Base-by-base conservation (phyloP, 495 filamentous ascomycete species). In the Talaromyces trachyspermus region DNA sequence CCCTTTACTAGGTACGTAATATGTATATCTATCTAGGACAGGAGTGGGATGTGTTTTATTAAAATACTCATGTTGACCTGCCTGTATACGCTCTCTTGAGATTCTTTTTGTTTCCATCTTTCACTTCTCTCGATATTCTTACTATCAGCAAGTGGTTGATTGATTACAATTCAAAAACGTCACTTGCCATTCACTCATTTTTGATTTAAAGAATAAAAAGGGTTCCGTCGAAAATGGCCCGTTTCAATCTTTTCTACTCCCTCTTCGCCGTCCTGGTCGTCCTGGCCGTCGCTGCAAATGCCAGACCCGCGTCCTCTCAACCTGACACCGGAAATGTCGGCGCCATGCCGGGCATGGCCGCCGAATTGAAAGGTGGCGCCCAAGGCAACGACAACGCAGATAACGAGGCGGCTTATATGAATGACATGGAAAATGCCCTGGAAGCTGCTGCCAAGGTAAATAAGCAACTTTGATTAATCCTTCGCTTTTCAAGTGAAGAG, bases 191-290 rank as follows among this genome's bases (percentile, higher is more conserved):
- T 49, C 32, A 15, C 53, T 52, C 46, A 47, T 54, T 33, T 24
- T 29, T 11, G 23, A 33, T 18, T 39, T 36, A 52, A 8, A 44
- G 18, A 33, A 18, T 18, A n/a, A 24, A 17, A 49, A 52, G 22
- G 14, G n/a, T 37, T 5, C 39, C 49, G 27, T 36, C 25, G 55
- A 63, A 23, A 54, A 72, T 71, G 68, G 57, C 63, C 25, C 68
- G 63, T 27, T 51, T 66, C 56, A 66, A 24, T 29, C 29, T 66
- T 30, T 64, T 60, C 23, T 50, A 46, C 20, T 46, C 35, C 18
- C 22, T 64, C 51, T 48, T 69, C 14, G 55, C 60, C 33, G 42
- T 64, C 33, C 55, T 64, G 50, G 41, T 66, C 17, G 50, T 60
- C 33, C 57, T 72, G 20, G 63, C 62, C 2, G 45, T 58, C 17